A percentile compares a stretch with the other conserved stretches of the same genome.
Conservation (phyloP, 1,284 basidiomycete species). For the Ganoderma resinaceum region DNA sequence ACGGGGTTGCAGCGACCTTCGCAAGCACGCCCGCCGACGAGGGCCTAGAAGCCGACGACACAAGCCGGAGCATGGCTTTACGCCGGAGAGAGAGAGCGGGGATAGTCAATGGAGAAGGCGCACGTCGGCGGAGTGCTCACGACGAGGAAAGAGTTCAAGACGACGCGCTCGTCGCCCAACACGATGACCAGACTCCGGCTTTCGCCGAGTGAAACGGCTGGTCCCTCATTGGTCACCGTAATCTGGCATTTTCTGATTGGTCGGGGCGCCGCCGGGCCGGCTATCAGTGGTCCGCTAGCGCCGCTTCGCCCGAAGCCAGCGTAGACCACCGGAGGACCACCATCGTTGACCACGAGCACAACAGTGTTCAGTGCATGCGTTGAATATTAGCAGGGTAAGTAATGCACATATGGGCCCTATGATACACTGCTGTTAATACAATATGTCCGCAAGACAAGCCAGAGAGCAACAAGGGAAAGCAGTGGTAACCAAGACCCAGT, state of each 20-base stretch:
- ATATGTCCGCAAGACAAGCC: conserved; percentile 28
- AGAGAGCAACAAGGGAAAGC: conserved; percentile 19
- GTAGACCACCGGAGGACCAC: neutral
- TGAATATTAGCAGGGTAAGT: neutral
- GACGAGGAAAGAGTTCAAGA: conserved; percentile 30
- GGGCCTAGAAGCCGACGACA: conserved; percentile 59
- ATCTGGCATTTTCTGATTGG: conserved; percentile 18
- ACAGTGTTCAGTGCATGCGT: neutral
- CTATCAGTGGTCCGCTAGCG: neutral
- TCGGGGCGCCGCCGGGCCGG: neutral
- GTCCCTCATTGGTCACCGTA: conserved; percentile 21
- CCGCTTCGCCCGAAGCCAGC: neutral
- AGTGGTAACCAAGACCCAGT: conserved; percentile 8
- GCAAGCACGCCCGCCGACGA: conserved; percentile 71
- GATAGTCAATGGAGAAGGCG: conserved; percentile 24
- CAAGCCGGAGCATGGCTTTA: conserved; percentile 65
- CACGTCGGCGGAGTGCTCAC: conserved; percentile 40
- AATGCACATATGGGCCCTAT: conserved; percentile 16
- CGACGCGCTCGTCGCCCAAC: conserved; percentile 33
- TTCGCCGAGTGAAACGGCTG: conserved; percentile 33
- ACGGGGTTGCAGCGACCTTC: conserved; percentile 56
- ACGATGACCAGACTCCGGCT: conserved; percentile 37
- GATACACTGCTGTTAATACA: conserved; percentile 34
- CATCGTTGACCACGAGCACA: neutral
- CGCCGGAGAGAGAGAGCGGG: conserved; percentile 26